phyloP scores from a whole-genome alignment of 257 asterid species.

The Jasminum sambac region DNA sequence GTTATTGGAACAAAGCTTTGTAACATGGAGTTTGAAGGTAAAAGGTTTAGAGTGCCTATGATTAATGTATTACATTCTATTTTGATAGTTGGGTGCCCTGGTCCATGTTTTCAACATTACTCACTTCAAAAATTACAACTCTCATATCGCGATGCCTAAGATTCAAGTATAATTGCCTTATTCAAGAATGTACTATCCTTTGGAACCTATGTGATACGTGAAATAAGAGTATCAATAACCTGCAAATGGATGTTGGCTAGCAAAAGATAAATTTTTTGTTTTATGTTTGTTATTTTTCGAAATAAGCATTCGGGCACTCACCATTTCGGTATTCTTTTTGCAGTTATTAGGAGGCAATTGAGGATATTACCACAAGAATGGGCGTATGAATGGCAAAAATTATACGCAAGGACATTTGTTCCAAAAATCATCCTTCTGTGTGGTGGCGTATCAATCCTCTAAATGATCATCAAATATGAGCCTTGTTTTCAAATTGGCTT shows the following conservation, averaged over 20 bases:
- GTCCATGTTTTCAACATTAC: too few relatives aligned
- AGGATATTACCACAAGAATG: conserved; percentile 97
- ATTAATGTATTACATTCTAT: too few relatives aligned
- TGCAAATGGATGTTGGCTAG: background rate
- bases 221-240: background rate
- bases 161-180: too few relatives aligned
- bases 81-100: too few relatives aligned
- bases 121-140: too few relatives aligned
- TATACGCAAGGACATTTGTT: conserved; percentile 87
- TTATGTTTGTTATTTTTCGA: conserved; percentile 6
- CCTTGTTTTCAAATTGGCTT: conserved; percentile 16
- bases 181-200: too few relatives aligned
- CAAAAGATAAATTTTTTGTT: background rate
- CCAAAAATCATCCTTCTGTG: conserved; percentile 17
- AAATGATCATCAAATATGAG: conserved; percentile 7
- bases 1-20: too few relatives aligned
- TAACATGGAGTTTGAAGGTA: too few relatives aligned
- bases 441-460: conserved; percentile 15
- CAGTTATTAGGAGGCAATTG: conserved; percentile 95
- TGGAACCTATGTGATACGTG: background rate
- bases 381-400: conserved; percentile 99
- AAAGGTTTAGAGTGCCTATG: too few relatives aligned
- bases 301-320: background rate
- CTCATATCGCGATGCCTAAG: too few relatives aligned
- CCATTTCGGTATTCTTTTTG: conserved; percentile 21